phyloP scores from a whole-genome alignment of 75 land plant genomes.

The Cupressus sempervirens region DNA sequence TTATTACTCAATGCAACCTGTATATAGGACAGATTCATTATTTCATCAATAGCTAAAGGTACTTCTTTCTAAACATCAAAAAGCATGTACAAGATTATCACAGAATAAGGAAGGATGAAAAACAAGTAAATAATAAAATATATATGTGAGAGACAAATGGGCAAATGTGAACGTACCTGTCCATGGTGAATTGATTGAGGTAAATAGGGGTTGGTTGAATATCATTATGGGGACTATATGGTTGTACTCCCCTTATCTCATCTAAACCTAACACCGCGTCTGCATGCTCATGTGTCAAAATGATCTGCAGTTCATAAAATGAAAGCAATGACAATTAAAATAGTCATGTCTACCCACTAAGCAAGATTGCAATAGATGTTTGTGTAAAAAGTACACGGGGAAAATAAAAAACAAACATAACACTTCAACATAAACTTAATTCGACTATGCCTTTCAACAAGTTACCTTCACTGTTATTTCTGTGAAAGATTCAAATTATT shows the following conservation, averaged over 20 bases:
- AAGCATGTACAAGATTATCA: neutral
- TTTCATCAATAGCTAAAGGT: neutral
- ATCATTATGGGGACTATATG: slow-evolving; percentile 64
- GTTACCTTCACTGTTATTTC: neutral
- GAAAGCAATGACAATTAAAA: slow-evolving; percentile 7
- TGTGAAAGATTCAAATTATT: neutral
- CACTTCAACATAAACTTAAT: neutral
- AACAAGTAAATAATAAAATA: neutral
- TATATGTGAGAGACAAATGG: neutral
- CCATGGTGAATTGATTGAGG: slow-evolving; percentile 58
- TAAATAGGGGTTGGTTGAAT: slow-evolving; percentile 74
- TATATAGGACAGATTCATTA: neutral
- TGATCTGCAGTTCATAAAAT: slow-evolving; percentile 56
- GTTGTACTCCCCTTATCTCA: slow-evolving; percentile 87
- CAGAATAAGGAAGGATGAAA: neutral
- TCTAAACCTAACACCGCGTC: slow-evolving; percentile 97
- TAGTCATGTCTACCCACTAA: neutral
- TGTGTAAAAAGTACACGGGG: neutral
- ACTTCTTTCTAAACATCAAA: neutral
- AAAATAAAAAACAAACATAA: neutral
- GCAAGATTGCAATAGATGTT: neutral
- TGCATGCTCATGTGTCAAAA: slow-evolving; percentile 99
- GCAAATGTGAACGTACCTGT: slow-evolving; percentile 32
- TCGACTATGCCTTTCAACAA: neutral
- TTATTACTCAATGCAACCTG: neutral